Evolutionary conservation across 2,329 filamentous ascomycete genomes (phyloP), one percentile per base, ranked within the genome.

Genomic region (Lasiodiplodia gonubiensis): DNA sequence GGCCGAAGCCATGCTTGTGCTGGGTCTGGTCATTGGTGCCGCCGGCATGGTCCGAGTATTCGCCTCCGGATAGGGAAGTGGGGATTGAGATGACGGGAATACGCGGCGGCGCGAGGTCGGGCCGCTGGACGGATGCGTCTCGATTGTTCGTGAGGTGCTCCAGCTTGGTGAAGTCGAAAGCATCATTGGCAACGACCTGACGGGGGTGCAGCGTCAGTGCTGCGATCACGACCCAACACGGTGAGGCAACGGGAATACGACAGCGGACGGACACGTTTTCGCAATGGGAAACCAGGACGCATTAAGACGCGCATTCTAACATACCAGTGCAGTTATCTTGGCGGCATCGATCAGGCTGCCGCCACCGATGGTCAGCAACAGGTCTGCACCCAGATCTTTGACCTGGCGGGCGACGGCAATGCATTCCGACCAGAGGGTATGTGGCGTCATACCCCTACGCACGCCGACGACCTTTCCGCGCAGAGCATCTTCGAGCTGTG

Each of bases 261-360:
- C 4, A 21, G 14, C 23, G 21, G 57, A 61, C 30, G 30, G 33
- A 14, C 16, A 16, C 12, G 30, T 18, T 55, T 55, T 30, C 53
- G 6, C 53, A 55, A 37, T 33, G 37, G 53, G 27, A 55, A 35
- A 35, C 7, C 12, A 53, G 30, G 23, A 53, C 16, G 23, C 5
- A 18, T 30, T 30, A 30, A 30, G 27, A 30, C 27, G 8, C 27
- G 8, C 27, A 30, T 30, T 30, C 33, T 35, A 52, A 69, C 59
- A 12, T 65, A 82, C 84, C 25, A 86, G 75, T 4, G 81, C 76
- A 30, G 85, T 76, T 1, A 88, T 77, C 72, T 88, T 88, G 0
- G 85, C 85, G 0, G 78, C 85, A 71, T 88, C 86, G 0, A 84
- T 87, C n/a, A 88, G 72, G 55, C 82, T 86, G 0, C 86, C 85